Base-by-base conservation (phyloP, 2,329 filamentous ascomycete genomes). In the Fusarium austroafricanum region DNA sequence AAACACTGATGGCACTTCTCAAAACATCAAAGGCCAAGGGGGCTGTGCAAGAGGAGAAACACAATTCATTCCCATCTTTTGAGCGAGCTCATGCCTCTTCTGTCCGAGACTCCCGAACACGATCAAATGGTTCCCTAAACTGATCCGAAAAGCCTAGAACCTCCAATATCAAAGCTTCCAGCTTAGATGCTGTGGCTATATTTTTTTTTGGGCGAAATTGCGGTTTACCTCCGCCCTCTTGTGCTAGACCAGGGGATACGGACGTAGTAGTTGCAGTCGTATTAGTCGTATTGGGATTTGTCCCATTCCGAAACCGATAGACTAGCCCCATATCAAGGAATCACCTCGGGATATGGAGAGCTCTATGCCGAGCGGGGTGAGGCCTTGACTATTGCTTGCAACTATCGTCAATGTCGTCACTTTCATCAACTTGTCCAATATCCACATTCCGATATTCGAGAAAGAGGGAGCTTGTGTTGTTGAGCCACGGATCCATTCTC, bases 21-120 rank as follows among this genome's bases (percentile, higher is more conserved):
- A 28, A 38, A 62, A 56, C 44, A 38, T 44, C 47, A 21, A 67
- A 60, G 59, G 64, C 11, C 35, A 43, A 52, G 64, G 65, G 65
- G 65, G 65, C 65, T 67, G 65, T 67, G 65, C 62, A 65, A 61
- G 51, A 64, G 47, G 47, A 65, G 61, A 65, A 65, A 55, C 43
- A 40, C 58, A 55, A 50, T 42, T 53, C 37, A 37, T 45, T 51
- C 51, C 39, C 59, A 56, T 43, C 38, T 21, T 62, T 23, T 15
- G 45, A 55, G 55, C 39, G 29, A 61, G 42, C 38, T 60, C 53
- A 45, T 59, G 42, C 55, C 39, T 49, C 33, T 58, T 46, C 37
- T n/a, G 57, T 35, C 64, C 58, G 64, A 67, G 28, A 33, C 33
- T 64, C 20, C 64, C 64, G 63, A 64, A 47, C 42, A 52, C 26